Conservation (phyloP, 2,329 filamentous ascomycete species). For the Penicillium concentricum region DNA sequence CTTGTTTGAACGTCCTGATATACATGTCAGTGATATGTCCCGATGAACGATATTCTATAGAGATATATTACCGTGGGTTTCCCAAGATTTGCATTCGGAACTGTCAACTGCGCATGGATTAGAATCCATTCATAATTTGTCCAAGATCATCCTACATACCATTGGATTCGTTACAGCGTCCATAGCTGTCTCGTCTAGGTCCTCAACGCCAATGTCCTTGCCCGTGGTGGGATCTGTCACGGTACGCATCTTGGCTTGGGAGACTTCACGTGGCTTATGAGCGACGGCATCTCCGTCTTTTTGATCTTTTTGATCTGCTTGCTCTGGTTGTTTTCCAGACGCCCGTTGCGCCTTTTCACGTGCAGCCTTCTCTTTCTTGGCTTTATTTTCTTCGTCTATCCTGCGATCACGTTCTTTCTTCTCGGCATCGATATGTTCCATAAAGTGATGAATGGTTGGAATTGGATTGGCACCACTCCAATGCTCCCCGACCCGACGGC, state of each 20-base stretch:
- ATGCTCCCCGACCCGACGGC: constrained; percentile 60
- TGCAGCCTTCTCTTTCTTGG: constrained; percentile 22
- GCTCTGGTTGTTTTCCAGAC: constrained; percentile 21
- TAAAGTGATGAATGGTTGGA: constrained; percentile 82
- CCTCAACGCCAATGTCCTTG: constrained; percentile 79
- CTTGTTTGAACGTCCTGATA: constrained; percentile 65
- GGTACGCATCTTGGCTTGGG: constrained; percentile 50
- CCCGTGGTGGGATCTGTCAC: constrained; percentile 90
- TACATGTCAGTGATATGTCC: not conserved
- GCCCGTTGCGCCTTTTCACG: constrained; percentile 27
- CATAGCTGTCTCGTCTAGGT: constrained; percentile 70
- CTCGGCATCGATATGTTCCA: constrained; percentile 73
- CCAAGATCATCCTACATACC: constrained; percentile 44
- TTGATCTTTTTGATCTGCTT: constrained; percentile 43
- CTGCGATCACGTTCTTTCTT: constrained; percentile 72
- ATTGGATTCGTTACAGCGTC: constrained; percentile 69
- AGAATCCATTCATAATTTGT: not conserved
- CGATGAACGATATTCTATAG: not conserved
- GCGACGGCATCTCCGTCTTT: constrained; percentile 48
- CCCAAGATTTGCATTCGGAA: constrained; percentile 85
- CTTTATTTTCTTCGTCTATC: constrained; percentile 60
- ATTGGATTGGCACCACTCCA: constrained; percentile 83
- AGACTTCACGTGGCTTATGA: constrained; percentile 49
- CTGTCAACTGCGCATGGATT: constrained; percentile 58
- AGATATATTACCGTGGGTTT: constrained; percentile 60